Evolutionary conservation across 2,329 filamentous ascomycete genomes (phyloP).

Genomic region (Fusarium neocosmosporiellum): DNA sequence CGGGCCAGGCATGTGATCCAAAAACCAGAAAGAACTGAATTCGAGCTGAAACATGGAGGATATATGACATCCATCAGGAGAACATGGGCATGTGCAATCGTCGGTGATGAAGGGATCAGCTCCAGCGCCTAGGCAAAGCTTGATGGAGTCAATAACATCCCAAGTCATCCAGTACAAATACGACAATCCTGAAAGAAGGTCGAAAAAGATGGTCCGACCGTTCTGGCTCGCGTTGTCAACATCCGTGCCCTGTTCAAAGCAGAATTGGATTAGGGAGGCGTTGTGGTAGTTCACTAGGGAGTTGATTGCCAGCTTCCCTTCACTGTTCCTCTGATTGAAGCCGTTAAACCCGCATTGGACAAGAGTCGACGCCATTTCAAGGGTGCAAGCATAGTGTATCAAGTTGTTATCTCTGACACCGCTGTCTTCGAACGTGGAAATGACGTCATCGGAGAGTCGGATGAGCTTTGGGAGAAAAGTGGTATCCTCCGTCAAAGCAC

Average conservation of each 20-base stretch:
- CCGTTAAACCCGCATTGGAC: background rate
- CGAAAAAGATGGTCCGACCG: background rate
- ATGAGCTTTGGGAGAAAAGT: background rate
- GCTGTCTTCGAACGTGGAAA: background rate
- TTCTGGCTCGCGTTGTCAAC: accelerated
- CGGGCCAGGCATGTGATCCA: background rate
- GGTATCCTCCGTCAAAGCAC: background rate
- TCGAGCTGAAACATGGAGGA: background rate
- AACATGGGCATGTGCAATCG: background rate
- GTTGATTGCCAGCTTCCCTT: background rate
- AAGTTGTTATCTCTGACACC: background rate
- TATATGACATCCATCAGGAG: background rate
- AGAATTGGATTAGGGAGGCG: background rate
- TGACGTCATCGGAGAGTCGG: background rate
- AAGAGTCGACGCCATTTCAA: background rate
- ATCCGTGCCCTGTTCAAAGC: background rate
- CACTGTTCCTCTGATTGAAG: background rate
- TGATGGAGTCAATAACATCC: background rate
- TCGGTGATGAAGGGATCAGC: background rate
- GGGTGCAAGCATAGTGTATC: background rate
- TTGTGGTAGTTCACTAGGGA: background rate
- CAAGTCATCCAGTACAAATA: accelerated
- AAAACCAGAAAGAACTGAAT: no score
- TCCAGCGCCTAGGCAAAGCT: background rate
- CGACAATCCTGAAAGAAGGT: accelerated